Percentiles rank a stretch among this genome's conserved stretches.
Conservation (phyloP, 495 filamentous ascomycete species). For the Hyaloscypha hepaticicola region DNA sequence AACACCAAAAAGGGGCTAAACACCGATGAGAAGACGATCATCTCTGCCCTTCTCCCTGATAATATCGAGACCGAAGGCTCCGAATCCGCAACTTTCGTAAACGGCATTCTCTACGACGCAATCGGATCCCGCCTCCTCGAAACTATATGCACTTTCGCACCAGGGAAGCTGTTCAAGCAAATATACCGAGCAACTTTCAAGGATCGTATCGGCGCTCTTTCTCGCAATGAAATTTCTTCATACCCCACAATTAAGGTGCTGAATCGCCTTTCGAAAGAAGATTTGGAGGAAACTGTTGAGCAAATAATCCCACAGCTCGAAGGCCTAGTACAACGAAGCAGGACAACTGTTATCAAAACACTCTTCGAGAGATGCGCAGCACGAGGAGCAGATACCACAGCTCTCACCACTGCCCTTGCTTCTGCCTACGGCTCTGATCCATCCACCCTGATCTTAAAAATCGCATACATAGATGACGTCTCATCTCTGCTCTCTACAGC, state of each 20-base stretch:
- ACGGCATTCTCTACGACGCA: slow-evolving; percentile 80
- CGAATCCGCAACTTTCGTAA: slow-evolving; percentile 69
- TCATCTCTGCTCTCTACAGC: slow-evolving; percentile 9
- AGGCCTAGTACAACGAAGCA: slow-evolving; percentile 66
- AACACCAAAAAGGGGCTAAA: slow-evolving; percentile 53
- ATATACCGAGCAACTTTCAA: slow-evolving; percentile 73
- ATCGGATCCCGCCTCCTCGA: slow-evolving; percentile 89
- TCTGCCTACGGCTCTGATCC: slow-evolving; percentile 28
- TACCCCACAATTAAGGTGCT: slow-evolving; percentile 80
- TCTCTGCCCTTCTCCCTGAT: slow-evolving; percentile 62
- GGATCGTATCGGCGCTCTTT: slow-evolving; percentile 69
- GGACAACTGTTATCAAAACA: slow-evolving; percentile 73
- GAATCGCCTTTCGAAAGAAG: slow-evolving; percentile 79
- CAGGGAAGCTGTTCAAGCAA: slow-evolving; percentile 85
- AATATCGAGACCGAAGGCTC: slow-evolving; percentile 57
- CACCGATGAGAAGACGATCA: slow-evolving; percentile 44
- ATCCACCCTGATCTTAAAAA: slow-evolving; percentile 27
- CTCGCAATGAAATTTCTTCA: slow-evolving; percentile 84
- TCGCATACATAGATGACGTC: slow-evolving; percentile 29
- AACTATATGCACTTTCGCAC: slow-evolving; percentile 72
- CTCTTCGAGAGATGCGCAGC: slow-evolving; percentile 79
- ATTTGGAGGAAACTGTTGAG: slow-evolving; percentile 67
- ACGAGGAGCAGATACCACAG: slow-evolving; percentile 37
- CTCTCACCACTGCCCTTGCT: slow-evolving; percentile 21
- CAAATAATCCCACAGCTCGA: slow-evolving; percentile 67